Base-by-base conservation (phyloP, 129 eudicot genomes). In the Pulicaria dysenterica region DNA sequence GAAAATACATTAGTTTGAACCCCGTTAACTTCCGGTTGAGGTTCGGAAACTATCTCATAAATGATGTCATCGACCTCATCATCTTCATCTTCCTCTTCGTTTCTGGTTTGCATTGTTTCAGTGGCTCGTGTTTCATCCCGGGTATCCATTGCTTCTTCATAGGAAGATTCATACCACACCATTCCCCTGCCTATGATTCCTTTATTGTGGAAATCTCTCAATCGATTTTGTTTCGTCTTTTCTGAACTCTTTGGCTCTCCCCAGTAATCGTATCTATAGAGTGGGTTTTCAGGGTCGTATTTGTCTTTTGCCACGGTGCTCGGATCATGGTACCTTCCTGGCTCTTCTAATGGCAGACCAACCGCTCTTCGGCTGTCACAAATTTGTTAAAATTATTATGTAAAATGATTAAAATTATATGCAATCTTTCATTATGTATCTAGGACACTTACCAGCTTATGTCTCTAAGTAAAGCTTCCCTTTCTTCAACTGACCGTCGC, bases 231-330 rank as follows among this genome's bases (percentile, higher is more conserved):
- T 79, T 86, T 90, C 34, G 93, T 88, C 82, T 82, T 86, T 51
- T 88, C 97, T 3, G 99, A 88, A 70, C 90, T 90, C 86, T 95
- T 95, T 1, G 97, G 99, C 57, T 94, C 98, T 2, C 99, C 99
- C 97, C 99, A 90, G 73, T 90, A 95, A 64, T 95, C 97, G 44
- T 86, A 90, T n/a, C 97, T 83, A 49, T 95, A 90, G 7, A 94
- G 42, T 2, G 96, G 83, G 73, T 81, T 88, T 64, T 83, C 84
- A 13, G 96, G 96, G 79, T 95, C 94, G 41, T 95, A 90, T 80
- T 83, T 73, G 79, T 79, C 95, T 80, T 88, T 90, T 8, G 87
- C 87, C 24, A 87, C 83, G 5, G 16, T 77, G 64, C 76, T 90
- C 7, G 96, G 85, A 73, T 90, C 91, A 15, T 82, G 81, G 40